Evolutionary conservation across 371 early-diverging fungal species (phyloP), one percentile per base, ranked within the genome.

Genomic region (Synchytrium microbalum): DNA sequence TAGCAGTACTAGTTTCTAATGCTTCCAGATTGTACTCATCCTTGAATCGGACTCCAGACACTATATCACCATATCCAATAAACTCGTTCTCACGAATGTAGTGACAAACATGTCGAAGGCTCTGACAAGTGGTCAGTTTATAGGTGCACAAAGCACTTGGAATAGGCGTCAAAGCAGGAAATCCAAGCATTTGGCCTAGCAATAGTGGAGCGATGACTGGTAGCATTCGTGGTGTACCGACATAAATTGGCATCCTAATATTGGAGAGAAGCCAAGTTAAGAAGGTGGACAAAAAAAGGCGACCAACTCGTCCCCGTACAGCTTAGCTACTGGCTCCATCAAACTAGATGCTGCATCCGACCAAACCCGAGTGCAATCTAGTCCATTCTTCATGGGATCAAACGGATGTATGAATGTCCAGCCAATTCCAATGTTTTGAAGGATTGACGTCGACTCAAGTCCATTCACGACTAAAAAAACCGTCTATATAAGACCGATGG

Each of bases 401-500:
- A 79, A 79, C 38, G 68, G 62, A 54, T 72, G 72, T 53, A 76
- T 61, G 26, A 73, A 72, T 1, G 79, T 70, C 79, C 79, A 79
- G 2, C 79, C 79, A 2, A 25, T 19, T 23, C 53, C 52, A 66
- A 62, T 16, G 27, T 25, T 61, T 55, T 31, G 16, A 26, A 16
- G 54, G 52, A 14, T 58, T 58, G 33, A 64, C 54, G 38, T 29
- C 26, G 30, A 27, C 16, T 64, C 58, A 10, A 64, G 13, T 25
- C 46, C n/a, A 14, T 54, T 64, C 16, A 60, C 23, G 16, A 59
- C 26, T 32, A 62, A 27, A 63, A 16, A n/a, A 30, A 28, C 16
- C 25, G 23, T 54, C 27, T 60, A 30, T 1, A 57, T 57, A 13
- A 27, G 24, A 13, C 24, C 59, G 28, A n/a, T n/a, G 67, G 25